Conservation (phyloP, 345 rosid species). For the Eucalyptus viminalis region DNA sequence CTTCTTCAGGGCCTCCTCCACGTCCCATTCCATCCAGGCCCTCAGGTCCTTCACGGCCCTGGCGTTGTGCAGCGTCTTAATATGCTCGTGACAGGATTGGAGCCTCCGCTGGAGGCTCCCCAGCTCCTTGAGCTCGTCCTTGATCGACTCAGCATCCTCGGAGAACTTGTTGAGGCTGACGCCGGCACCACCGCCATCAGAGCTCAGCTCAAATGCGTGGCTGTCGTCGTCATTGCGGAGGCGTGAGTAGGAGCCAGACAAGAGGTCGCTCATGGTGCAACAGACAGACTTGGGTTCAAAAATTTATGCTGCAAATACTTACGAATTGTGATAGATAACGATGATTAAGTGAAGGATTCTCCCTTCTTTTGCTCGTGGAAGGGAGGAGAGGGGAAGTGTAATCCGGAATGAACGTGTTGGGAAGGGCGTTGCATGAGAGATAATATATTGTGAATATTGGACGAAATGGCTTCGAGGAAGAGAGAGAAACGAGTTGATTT, state of each 20-base stretch:
- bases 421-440: neutral
- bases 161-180: slow-evolving; percentile 65
- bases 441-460: neutral
- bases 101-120: slow-evolving; percentile 35
- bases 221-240: slow-evolving; percentile 3
- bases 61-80: neutral
- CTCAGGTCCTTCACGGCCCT: slow-evolving; percentile 18
- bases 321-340: neutral
- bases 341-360: neutral
- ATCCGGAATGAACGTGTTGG: neutral
- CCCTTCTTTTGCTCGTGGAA: neutral
- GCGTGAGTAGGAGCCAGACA: slow-evolving; percentile 29
- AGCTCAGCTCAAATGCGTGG: neutral
- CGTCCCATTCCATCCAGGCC: slow-evolving; percentile 54
- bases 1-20: slow-evolving; percentile 49
- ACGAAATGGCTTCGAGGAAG: neutral
- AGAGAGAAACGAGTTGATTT: neutral
- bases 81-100: neutral
- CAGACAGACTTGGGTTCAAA: neutral
- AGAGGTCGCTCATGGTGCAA: slow-evolving; percentile 14
- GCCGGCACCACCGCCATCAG: slow-evolving; percentile 1
- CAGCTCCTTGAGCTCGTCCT: slow-evolving; percentile 56
- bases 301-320: neutral
- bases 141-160: slow-evolving; percentile 61
- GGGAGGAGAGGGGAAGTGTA: neutral